These are phyloP conservation scores for Mitragyna speciosa DNA, from an alignment of 257 asterid species.

Conservation along the genomic window DNA sequence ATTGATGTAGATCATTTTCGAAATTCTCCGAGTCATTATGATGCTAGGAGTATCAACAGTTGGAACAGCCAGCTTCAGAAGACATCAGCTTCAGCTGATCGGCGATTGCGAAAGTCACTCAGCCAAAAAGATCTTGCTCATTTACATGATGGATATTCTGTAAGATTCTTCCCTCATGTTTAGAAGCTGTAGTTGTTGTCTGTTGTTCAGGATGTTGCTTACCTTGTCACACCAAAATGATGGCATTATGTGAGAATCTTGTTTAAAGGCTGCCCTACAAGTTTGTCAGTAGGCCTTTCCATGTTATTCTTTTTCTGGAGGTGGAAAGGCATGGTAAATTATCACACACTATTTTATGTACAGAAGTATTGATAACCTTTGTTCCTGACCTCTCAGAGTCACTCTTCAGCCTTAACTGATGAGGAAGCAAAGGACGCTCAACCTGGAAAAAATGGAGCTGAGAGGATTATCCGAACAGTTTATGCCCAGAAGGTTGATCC, in stretches of 20 bases:
- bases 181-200: neutral
- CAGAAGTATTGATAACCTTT: constrained; percentile 22
- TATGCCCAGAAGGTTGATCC: constrained; percentile 62
- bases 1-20: constrained; percentile 58
- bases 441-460: constrained; percentile 50
- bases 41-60: constrained; percentile 33
- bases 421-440: constrained; percentile 64
- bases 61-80: constrained; percentile 36
- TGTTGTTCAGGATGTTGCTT: neutral
- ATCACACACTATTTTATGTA: neutral
- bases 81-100: constrained; percentile 41
- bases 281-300: neutral
- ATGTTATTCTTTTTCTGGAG: constrained; percentile 1
- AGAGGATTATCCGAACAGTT: constrained; percentile 70
- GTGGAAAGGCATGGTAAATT: neutral
- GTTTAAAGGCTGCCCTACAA: neutral
- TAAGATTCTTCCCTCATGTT: constrained; percentile 35
- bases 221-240: neutral
- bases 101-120: constrained; percentile 55
- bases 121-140: constrained; percentile 54
- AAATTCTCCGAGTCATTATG: constrained; percentile 37
- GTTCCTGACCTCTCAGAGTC: constrained; percentile 55
- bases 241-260: neutral
- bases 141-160: constrained; percentile 75
- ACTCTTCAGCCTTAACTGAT: constrained; percentile 74